Evolutionary conservation across 257 asterid genomes (phyloP), one percentile per base, ranked within the genome.

Genomic region (Thymus mandschuricus): DNA sequence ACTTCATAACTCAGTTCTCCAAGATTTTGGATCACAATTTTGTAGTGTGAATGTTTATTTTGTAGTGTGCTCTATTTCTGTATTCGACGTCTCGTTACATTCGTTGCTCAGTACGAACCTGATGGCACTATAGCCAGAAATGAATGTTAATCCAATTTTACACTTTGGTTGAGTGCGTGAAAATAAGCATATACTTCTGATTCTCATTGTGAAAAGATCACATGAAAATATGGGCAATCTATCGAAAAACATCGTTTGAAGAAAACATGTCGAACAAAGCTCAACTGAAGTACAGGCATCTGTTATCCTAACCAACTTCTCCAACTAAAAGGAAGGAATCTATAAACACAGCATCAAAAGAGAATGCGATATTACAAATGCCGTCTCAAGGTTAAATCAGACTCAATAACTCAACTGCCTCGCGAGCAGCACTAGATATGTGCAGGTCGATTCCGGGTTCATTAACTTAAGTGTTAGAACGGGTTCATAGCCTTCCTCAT

Each of bases 401-500:
- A 67, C 6, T n/a, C 1, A 8, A 27, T 49, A 40, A 52, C 43
- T 38, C 54, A 27, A 38, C 61, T 58, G 72, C 69, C 54, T n/a
- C 1, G 34, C 12, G 56, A 50, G 21, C 45, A 75, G 48, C 13
- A 4, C 2, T 3, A 35, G 40, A 35, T 35, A 35, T 3, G 5
- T 35, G 40, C 3, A 3, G 40, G 40, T 35, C 5, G 40, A 35
- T 35, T 35, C 0, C 5, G 6, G 0, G 41, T 38, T 38, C 41
- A 38, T 1, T 5, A 38, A 38, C 6, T 38, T 35, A 0, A 4
- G 41, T 38, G 41, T 38, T 38, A 38, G 41, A 38, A 38, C 6
- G 41, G 6, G 49, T 44, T 44, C 49, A 44, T 4, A 8, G 28
- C 60, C 12, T 58, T 72, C 35, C 73, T 86, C 85, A 94, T 73